Percentiles rank a stretch among this genome's conserved stretches.
phyloP scores from a whole-genome alignment of 73 alveolate species.

The Paramecium biaurelia region DNA sequence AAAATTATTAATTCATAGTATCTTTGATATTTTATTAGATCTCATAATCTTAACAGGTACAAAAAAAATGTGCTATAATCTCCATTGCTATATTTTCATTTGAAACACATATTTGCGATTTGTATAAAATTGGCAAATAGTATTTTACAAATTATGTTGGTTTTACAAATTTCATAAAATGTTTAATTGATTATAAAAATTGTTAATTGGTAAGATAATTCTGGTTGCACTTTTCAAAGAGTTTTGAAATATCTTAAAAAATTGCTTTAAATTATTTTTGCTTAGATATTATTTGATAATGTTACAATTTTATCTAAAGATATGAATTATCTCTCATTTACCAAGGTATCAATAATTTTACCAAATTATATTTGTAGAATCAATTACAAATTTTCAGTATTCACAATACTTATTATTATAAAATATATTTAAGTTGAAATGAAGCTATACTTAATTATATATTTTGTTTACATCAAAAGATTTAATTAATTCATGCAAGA shows the following conservation, averaged over 20 bases:
- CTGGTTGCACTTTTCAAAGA: not conserved
- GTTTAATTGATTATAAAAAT: not conserved
- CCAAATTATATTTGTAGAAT: not conserved
- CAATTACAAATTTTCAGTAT: not conserved
- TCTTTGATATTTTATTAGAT: not conserved
- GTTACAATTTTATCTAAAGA: not conserved
- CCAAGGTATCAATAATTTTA: not conserved
- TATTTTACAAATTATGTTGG: not conserved
- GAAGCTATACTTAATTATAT: not conserved
- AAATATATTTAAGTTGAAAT: not conserved
- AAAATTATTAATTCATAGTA: not conserved
- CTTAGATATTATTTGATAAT: not conserved
- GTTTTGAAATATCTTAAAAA: not conserved
- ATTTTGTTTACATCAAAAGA: not conserved
- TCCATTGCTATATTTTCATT: not conserved
- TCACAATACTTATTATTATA: not conserved
- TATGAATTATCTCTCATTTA: not conserved
- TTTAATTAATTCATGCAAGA: not conserved
- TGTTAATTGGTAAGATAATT: not conserved
- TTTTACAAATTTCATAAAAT: not conserved
- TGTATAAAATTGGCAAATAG: not conserved
- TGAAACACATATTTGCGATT: not conserved
- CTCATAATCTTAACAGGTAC: not conserved
- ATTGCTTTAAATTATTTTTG: not conserved
- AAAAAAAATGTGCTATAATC: not conserved